These are phyloP conservation scores for Nicotiana obtusifolia DNA, from an alignment of 257 asterid genomes.

Conservation along the genomic window DNA sequence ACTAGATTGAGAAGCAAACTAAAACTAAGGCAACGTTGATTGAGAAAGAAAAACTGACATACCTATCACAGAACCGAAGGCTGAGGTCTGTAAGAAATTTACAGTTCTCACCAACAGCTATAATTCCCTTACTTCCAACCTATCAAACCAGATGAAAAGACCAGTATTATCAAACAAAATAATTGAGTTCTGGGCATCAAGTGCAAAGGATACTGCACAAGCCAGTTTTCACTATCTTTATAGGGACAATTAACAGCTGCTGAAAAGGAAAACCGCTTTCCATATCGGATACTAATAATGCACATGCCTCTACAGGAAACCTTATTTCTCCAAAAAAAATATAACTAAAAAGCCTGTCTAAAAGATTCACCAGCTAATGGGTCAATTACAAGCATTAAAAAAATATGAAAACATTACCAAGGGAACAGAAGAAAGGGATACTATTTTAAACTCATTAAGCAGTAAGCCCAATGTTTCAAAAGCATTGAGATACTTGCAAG, in stretches of 20 bases:
- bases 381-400: not conserved
- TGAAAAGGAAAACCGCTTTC: not conserved
- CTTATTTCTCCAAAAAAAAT: not conserved
- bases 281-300: not conserved
- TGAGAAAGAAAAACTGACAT: conserved; percentile 14
- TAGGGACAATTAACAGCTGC: not conserved
- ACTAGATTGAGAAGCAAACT: not conserved
- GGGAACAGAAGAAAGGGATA: not conserved
- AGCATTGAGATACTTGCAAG: not conserved
- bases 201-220: not conserved
- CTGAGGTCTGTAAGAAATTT: conserved; percentile 74
- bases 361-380: not conserved
- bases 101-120: conserved; percentile 84
- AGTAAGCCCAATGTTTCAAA: not conserved
- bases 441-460: not conserved
- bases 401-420: not conserved
- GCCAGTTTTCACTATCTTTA: not conserved
- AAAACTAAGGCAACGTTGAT: not conserved
- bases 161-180: not conserved
- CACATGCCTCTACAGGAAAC: not conserved
- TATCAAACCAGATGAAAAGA: conserved; percentile 22
- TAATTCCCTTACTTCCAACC: conserved; percentile 85
- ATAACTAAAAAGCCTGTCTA: not conserved
- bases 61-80: conserved; percentile 92
- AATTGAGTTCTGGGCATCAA: not conserved